Evolutionary conservation across 805 yeast genomes (phyloP), one percentile per base, ranked within the genome.

Genomic region (Hermanozyma aechmeae): DNA sequence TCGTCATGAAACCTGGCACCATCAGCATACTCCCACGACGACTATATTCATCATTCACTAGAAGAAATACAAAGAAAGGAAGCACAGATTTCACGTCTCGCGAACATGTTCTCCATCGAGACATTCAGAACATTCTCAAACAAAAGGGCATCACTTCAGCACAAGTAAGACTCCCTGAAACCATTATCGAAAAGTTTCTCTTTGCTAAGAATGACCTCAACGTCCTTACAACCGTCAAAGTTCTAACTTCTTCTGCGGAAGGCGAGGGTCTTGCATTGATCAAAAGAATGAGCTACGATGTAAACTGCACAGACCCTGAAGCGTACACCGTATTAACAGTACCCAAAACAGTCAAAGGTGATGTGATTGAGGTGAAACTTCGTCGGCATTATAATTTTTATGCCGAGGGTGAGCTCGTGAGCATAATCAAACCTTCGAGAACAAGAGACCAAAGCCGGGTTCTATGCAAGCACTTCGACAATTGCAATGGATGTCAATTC

Each of bases 401-500:
- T 24, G 55, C 56, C 1, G 70, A 64, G 23, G 53, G 51, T 0
- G 40, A 34, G 9, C 31, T 58, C 7, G 12, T 51, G 4, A 30
- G 40, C 12, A 38, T 58, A 1, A 26, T 46, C 1, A 36, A 31
- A 6, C 27, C 19, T 4, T 30, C 38, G 4, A 24, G 20, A 9
- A n/a, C n/a, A n/a, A n/a, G n/a, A n/a, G 28, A 24, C 13, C 26
- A n/a, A 5, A 33, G 37, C 13, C 25, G 16, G 8, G 40, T 57
- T 3, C 33, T 46, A 4, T 65, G 71, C 33, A 37, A 43, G 7
- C 51, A 59, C 23, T 65, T 65, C 33, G 37, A 50, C 7, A 37
- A 33, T 17, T 65, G 71, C 31, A 40, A 48, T 26, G 71, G 70
- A 2, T 65, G 71, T 35, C 64, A 62, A 28, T 45, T 57, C 13